Evolutionary conservation across 768 basidiomycete genomes (phyloP), one percentile per base, ranked within the genome.

Genomic region (Coprinopsis sp.): DNA sequence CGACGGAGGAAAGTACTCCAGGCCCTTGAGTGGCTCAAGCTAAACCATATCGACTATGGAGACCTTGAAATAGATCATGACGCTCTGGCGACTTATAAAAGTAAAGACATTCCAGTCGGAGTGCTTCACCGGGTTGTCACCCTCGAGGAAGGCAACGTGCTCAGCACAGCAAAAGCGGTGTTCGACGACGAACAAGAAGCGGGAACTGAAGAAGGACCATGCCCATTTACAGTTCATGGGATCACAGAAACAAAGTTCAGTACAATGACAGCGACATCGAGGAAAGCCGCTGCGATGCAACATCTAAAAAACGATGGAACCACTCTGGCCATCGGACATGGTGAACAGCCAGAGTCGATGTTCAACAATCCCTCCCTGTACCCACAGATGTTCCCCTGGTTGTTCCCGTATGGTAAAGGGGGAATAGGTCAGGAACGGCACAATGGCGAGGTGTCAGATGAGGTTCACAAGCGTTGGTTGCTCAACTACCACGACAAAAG

Each of bases 401-500:
- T 71, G 2, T 73, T 67, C 51, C 70, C 69, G 0, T 72, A 71
- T 55, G 68, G 71, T 0, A 18, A 52, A 7, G 71, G 69, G 6
- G 68, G 66, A 0, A 56, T 71, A 10, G 65, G 64, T 46, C 58
- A 52, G 18, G 33, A 11, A 27, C 24, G 4, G 5, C 38, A 13
- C 4, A 36, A 16, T 3, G 29, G 29, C 6, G 14, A 25, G 4
- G 6, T 46, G 4, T 37, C 33, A 13, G 33, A 46, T 7, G 2
- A 8, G 4, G 16, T n/a, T 13, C 44, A 46, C 6, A 36, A 37
- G 14, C 43, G 47, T 7, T 31, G 53, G 13, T 33, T 63, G 3
- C 44, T 70, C 1, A 56, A 62, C 58, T 68, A 68, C 46, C 55
- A 62, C 49, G 68, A 70, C 40, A 63, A 64, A 33, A 51, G 60